Evolutionary conservation across 176 grass and related monocot genomes (phyloP).

Genomic region (Oropetium thomaeum): DNA sequence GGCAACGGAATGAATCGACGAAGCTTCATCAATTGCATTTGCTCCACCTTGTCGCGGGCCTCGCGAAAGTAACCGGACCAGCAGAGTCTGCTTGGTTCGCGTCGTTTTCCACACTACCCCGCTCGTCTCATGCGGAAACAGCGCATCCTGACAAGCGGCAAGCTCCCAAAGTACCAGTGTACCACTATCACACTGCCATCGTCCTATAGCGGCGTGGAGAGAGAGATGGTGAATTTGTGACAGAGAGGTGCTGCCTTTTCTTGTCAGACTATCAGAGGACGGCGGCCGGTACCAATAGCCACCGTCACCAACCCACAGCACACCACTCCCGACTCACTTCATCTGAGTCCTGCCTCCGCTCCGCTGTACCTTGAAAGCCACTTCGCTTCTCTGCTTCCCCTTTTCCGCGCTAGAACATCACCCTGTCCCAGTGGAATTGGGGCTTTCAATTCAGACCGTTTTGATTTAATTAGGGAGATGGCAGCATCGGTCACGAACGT

Average conservation of each 20-base stretch:
- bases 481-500: conserved; percentile 73
- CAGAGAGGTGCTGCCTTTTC: background rate
- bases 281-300: too few relatives aligned
- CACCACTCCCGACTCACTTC: background rate
- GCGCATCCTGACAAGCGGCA: background rate
- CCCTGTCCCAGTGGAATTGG: background rate
- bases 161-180: background rate
- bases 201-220: background rate
- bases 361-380: background rate
- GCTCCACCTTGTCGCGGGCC: too few relatives aligned
- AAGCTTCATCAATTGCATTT: background rate
- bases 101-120: too few relatives aligned
- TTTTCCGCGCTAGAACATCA: background rate
- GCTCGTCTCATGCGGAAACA: background rate
- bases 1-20: background rate
- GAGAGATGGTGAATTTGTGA: background rate
- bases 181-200: background rate
- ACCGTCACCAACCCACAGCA: background rate
- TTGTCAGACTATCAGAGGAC: too few relatives aligned
- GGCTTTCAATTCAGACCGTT: background rate
- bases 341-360: background rate
- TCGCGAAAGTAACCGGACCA: background rate
- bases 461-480: conserved; percentile 36
- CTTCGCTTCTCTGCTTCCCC: background rate
- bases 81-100: too few relatives aligned